phyloP scores from a whole-genome alignment of 495 filamentous ascomycete species.

The Parathielavia hyrcaniae region DNA sequence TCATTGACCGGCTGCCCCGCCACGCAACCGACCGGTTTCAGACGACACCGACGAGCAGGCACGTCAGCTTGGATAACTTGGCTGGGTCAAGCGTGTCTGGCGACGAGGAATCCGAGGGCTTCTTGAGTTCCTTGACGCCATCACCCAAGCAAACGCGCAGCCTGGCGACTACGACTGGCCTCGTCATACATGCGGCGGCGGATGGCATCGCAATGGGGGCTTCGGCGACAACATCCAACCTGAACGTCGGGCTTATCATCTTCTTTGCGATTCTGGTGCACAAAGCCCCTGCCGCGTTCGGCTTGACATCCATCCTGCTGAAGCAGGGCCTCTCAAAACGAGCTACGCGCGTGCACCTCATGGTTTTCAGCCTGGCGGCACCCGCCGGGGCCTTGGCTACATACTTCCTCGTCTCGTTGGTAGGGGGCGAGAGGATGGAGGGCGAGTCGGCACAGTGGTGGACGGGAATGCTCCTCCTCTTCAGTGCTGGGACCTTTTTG shows the following conservation, averaged over 20 bases:
- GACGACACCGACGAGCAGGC: slow-evolving; percentile 47
- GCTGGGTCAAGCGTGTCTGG: slow-evolving; percentile 41
- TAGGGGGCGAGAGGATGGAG: slow-evolving; percentile 52
- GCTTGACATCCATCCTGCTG: slow-evolving; percentile 78
- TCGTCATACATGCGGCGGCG: slow-evolving; percentile 96
- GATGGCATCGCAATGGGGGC: slow-evolving; percentile 95
- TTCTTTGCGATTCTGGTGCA: slow-evolving; percentile 96
- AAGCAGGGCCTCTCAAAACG: slow-evolving; percentile 85
- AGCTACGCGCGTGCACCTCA: slow-evolving; percentile 72
- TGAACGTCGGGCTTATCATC: slow-evolving; percentile 74
- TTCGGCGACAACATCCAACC: slow-evolving; percentile 63
- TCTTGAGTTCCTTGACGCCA: slow-evolving; percentile 46
- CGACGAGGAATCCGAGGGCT: slow-evolving; percentile 47
- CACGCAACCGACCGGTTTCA: slow-evolving; percentile 54
- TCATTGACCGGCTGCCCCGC: slow-evolving; percentile 82
- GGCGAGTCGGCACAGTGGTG: slow-evolving; percentile 60
- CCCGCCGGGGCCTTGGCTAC: slow-evolving; percentile 80
- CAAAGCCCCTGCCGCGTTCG: slow-evolving; percentile 94
- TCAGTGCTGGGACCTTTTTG: slow-evolving; percentile 94
- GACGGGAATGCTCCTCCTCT: slow-evolving; percentile 85
- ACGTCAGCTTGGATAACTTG: slow-evolving; percentile 80
- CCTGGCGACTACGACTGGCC: slow-evolving; percentile 74
- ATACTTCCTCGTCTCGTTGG: slow-evolving; percentile 66
- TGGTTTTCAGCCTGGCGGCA: slow-evolving; percentile 87
- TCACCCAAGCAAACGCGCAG: slow-evolving; percentile 48